These are phyloP conservation scores for Wickerhamomyces bovis DNA, from an alignment of 805 yeast genomes.

Conservation along the genomic window DNA sequence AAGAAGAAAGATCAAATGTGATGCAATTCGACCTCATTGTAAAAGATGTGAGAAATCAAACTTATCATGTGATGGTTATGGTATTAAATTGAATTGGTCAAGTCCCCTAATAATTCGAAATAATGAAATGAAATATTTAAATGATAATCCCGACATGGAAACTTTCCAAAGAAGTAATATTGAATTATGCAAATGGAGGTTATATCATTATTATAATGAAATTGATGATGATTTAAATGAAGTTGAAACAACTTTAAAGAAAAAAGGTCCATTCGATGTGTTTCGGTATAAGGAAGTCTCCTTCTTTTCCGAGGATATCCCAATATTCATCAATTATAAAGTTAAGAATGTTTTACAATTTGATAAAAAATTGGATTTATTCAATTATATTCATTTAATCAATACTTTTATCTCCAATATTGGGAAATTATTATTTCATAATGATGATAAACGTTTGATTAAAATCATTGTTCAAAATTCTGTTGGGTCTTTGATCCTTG, in stretches of 20 bases:
- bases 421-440: constrained; percentile 1
- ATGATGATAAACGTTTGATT: neutral
- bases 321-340: neutral
- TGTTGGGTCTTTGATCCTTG: constrained; percentile 6
- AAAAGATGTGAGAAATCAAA: constrained; percentile 59
- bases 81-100: constrained; percentile 71
- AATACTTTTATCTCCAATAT: neutral
- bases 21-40: constrained; percentile 64
- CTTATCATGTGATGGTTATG: constrained; percentile 74
- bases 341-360: neutral
- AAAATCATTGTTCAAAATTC: neutral
- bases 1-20: constrained; percentile 77
- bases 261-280: constrained; percentile 17
- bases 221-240: constrained; percentile 61
- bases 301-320: neutral
- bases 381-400: constrained; percentile 3
- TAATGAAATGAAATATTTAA: constrained; percentile 10
- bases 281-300: neutral
- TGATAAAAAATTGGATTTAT: neutral
- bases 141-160: constrained; percentile 27
- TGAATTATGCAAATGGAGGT: constrained; percentile 36
- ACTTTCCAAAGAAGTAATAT: constrained; percentile 58
- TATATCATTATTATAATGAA: constrained; percentile 53
- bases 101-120: constrained; percentile 39
- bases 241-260: constrained; percentile 23